Evolutionary conservation across 495 filamentous ascomycete genomes (phyloP).

Genomic region (Daldinia vernicosa): DNA sequence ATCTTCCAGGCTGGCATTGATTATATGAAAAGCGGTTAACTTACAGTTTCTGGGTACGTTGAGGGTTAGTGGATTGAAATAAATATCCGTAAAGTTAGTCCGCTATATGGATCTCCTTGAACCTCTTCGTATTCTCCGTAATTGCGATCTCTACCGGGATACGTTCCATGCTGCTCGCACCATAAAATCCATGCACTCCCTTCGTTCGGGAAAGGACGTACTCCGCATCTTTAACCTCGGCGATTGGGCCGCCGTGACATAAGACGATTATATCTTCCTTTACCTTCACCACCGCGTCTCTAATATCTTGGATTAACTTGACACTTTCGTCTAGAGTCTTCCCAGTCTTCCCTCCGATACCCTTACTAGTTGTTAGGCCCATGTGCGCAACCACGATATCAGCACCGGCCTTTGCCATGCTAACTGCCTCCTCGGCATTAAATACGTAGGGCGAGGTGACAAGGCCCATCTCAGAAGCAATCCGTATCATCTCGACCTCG

Average conservation of each 20-base stretch:
- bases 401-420: constrained; percentile 70
- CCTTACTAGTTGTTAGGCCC: constrained; percentile 71
- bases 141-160: constrained; percentile 75
- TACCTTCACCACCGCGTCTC: constrained; percentile 64
- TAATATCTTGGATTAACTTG: constrained; percentile 65
- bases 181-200: constrained; percentile 75
- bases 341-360: constrained; percentile 68
- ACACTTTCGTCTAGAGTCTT: constrained; percentile 70
- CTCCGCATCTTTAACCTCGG: constrained; percentile 67
- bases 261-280: constrained; percentile 69
- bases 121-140: constrained; percentile 65
- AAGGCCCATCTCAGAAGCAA: constrained; percentile 64
- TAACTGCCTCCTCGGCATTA: constrained; percentile 62
- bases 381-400: constrained; percentile 76
- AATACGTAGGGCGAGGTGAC: constrained; percentile 78
- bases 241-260: constrained; percentile 75
- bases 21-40: constrained; percentile 32
- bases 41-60: not conserved
- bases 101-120: constrained; percentile 58
- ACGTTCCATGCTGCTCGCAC: constrained; percentile 75
- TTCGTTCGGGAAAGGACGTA: constrained; percentile 66
- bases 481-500: constrained; percentile 71
- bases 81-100: not conserved
- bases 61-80: not conserved
- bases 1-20: constrained; percentile 33